Percentiles rank a stretch among this genome's conserved stretches.
Conservation (phyloP, 805 yeast genomes). For the Ogataea polymorpha region DNA sequence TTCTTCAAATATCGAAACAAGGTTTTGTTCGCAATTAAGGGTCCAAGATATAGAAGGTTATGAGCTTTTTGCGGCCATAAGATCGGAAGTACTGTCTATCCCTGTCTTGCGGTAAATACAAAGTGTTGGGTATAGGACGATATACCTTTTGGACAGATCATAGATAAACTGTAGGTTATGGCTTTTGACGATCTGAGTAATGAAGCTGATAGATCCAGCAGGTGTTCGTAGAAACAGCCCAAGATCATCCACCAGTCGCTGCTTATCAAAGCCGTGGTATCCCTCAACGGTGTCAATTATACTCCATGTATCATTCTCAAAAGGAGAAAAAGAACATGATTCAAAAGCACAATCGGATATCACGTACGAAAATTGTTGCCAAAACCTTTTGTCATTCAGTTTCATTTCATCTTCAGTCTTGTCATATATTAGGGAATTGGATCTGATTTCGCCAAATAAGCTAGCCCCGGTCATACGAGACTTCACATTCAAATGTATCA, state of each 20-base stretch:
- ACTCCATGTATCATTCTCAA: constrained; percentile 36
- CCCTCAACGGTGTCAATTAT: constrained; percentile 38
- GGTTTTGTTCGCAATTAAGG: constrained; percentile 22
- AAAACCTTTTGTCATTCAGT: constrained; percentile 33
- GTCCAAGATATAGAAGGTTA: constrained; percentile 32
- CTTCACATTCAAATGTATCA: constrained; percentile 73
- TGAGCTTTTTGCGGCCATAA: background rate
- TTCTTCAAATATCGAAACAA: constrained; percentile 20
- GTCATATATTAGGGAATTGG: constrained; percentile 53
- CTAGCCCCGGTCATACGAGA: constrained; percentile 88
- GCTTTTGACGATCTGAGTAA: background rate
- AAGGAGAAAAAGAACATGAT: background rate
- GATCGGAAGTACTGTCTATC: background rate
- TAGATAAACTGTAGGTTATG: background rate
- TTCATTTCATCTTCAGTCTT: constrained; percentile 58
- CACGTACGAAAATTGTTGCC: constrained; percentile 51
- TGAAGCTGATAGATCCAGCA: no score
- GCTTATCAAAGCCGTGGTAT: constrained; percentile 21
- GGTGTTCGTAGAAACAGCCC: no score
- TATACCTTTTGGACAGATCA: background rate
- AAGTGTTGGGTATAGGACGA: background rate
- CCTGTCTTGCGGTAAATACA: background rate
- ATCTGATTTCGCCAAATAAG: constrained; percentile 62
- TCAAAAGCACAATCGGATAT: constrained; percentile 39
- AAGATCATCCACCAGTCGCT: background rate